Evolutionary conservation across 805 yeast genomes (phyloP), one percentile per base, ranked within the genome.

Genomic region (Saturnispora diversa): DNA sequence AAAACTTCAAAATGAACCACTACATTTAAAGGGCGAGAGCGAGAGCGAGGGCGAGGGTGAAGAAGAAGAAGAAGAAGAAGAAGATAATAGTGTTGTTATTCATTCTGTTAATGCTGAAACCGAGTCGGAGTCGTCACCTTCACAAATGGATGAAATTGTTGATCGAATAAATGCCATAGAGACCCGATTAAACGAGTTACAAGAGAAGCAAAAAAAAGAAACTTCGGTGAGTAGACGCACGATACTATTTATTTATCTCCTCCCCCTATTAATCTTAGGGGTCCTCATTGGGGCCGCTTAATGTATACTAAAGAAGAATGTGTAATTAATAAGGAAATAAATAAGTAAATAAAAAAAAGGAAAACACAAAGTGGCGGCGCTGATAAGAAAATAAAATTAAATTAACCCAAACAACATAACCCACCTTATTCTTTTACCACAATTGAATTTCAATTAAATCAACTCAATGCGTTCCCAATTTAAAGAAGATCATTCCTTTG

Each of bases 401-500:
- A 17, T 19, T 9, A 19, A 9, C 19, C 10, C 19, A 30, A 23
- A 30, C 19, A 30, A 30, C 33, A 30, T n/a, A n/a, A n/a, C 8
- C 2, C 23, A 29, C 19, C 33, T 19, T 17, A 19, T 10, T 30
- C 23, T 17, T 30, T 19, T 19, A n/a, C 7, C 10, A 19, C 20
- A 12, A 20, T 20, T 23, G 13, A 29, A 16, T 24, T 35, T n/a
- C 23, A 15, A 24, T 17, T 16, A 20, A 10, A 1, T 21, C 11
- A 17, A 13, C 15, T 8, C 32, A 39, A 84, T 85, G 95, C 83
- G 92, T 67, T 85, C 94, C 42, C 88, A 84, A 70, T 85, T 85
- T 64, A 85, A 86, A 67, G 94, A 85, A 75, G 97, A 92, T 60
- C 90, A 85, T 65, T 84, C 97, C 41, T 85, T 90, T 63, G 94